These are phyloP conservation scores for Monosporascus sp. DNA, from an alignment of 2,329 filamentous ascomycete genomes.

Conservation along the genomic window DNA sequence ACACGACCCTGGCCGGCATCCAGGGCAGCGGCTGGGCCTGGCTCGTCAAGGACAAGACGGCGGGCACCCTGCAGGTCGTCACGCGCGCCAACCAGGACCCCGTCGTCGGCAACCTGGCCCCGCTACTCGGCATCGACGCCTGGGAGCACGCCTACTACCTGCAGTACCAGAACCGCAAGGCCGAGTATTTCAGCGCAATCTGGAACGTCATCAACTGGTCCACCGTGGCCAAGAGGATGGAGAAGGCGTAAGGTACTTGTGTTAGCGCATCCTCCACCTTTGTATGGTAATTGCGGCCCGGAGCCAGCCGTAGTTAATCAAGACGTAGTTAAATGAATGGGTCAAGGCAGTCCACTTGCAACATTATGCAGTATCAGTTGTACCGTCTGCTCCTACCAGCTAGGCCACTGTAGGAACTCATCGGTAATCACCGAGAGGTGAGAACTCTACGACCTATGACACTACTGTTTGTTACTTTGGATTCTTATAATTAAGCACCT, in stretches of 20 bases:
- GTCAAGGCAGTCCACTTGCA: too few species aligned
- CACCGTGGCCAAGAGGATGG: constrained; percentile 24
- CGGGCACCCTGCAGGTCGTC: constrained; percentile 49
- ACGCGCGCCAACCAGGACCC: constrained; percentile 63
- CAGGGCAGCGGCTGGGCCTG: constrained; percentile 66
- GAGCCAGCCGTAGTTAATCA: too few species aligned
- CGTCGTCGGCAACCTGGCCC: constrained; percentile 40
- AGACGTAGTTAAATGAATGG: too few species aligned
- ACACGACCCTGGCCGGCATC: constrained; percentile 48
- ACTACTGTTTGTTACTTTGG: too few species aligned
- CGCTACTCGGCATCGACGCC: constrained; percentile 59
- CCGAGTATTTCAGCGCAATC: constrained; percentile 73
- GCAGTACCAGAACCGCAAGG: constrained; percentile 75
- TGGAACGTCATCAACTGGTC: constrained; percentile 76
- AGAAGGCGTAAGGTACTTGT: constrained; percentile 17
- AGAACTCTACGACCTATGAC: too few species aligned
- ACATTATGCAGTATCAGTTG: too few species aligned
- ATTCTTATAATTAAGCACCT: too few species aligned
- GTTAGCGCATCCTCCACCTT: too few species aligned
- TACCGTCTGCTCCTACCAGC: too few species aligned
- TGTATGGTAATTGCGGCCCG: too few species aligned
- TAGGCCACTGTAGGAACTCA: too few species aligned
- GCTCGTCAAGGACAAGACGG: constrained; percentile 50
- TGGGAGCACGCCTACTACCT: constrained; percentile 59
- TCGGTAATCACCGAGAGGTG: too few species aligned